Conservation (phyloP, 176 grass and related monocot species). For the Phoenix roebelenii region DNA sequence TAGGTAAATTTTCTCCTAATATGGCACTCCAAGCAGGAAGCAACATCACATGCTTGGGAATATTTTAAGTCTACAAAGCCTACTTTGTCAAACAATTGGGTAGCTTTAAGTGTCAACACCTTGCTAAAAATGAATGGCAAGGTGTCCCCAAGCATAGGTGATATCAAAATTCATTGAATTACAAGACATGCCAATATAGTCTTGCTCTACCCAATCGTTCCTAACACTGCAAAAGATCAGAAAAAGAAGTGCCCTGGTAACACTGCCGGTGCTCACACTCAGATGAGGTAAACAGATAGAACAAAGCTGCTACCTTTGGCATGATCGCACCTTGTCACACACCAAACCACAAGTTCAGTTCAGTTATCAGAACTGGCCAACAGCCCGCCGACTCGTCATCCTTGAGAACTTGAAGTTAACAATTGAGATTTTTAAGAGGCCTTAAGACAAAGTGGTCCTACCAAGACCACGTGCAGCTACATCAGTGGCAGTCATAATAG, state of each 20-base stretch:
- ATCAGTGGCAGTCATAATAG: constrained; percentile 97
- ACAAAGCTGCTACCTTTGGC: constrained; percentile 77
- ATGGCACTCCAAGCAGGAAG: too few relatives aligned
- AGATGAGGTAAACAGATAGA: constrained; percentile 44
- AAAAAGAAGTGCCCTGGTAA: constrained; percentile 40
- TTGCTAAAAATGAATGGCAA: too few relatives aligned
- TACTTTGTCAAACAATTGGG: too few relatives aligned
- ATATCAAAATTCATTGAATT: too few relatives aligned
- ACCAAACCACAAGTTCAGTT: constrained; percentile 90
- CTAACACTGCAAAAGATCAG: constrained; percentile 4
- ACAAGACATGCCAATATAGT: too few relatives aligned
- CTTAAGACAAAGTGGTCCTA: constrained; percentile 76
- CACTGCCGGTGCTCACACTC: constrained; percentile 68
- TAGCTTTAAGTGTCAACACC: too few relatives aligned
- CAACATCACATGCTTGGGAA: too few relatives aligned
- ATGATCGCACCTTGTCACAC: constrained; percentile 86
- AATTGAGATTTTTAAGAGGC: constrained; percentile 21
- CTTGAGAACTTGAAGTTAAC: constrained; percentile 50
- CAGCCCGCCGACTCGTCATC: constrained; percentile 78
- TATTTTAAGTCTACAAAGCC: too few relatives aligned
- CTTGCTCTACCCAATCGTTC: too few relatives aligned
- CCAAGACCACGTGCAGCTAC: constrained; percentile 98
- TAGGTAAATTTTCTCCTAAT: too few relatives aligned
- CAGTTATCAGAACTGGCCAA: constrained; percentile 81
- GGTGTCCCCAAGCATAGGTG: too few relatives aligned